Evolutionary conservation across 2,329 filamentous ascomycete genomes (phyloP), one percentile per base, ranked within the genome.

Genomic region (Cladosporium halotolerans): DNA sequence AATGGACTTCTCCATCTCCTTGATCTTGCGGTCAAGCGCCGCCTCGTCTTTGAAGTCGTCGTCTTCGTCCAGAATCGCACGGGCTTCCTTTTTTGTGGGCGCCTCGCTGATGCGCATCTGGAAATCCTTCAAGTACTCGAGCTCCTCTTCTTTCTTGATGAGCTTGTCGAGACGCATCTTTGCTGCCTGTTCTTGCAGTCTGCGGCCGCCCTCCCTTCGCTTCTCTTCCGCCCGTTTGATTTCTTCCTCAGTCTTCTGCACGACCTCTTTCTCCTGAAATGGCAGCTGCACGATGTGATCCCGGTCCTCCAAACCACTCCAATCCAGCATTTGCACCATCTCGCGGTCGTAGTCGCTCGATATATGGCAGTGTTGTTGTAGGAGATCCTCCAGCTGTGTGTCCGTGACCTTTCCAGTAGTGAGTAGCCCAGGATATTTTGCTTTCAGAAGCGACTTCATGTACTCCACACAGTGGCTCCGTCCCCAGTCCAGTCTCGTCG

Each of bases 91-190:
- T 73, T 97, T 99, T 42, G 85, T 91, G 61, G 88, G 82, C 19
- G 85, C 83, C 1, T 70, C 67, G 45, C 78, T 79, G 9, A 96
- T 76, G 58, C 82, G 83, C 33, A 76, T 70, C 65, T 95, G 89
- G 3, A 99, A 74, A 55, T 89, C 82, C 66, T 89, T 90, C 76
- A 91, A 96, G 70, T 96, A 96, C 62, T 95, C 91, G 1, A 97
- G 75, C 67, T 97, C 91, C 66, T 95, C 84, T 72, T 99, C 93
- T 71, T 99, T 99, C 66, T 88, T 88, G 68, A 97, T 89, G 44
- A 99, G 77, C 66, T 95, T 95, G 60, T 99, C 93, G 0, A 99
- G 75, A 7, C 93, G 85, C 89, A 96, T 96, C 71, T 96, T 97
- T 9, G 92, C 92, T 0, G 93, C 93, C 70, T 99, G 93, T 64